Conservation (phyloP, 345 rosid genomes). For the Dimocarpus longan region DNA sequence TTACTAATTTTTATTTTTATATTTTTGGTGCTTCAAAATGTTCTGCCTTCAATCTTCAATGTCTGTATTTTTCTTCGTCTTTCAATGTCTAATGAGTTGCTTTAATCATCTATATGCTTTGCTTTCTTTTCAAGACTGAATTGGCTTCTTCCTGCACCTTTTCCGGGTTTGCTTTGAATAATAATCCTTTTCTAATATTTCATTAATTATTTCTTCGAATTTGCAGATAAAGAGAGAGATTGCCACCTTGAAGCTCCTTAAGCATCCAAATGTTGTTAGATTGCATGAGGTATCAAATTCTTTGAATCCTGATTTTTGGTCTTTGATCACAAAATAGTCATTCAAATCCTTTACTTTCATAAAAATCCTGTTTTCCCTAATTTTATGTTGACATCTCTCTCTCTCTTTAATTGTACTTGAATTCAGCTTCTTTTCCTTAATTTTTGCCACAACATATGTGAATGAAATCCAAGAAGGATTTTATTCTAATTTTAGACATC, state of each 20-base stretch:
- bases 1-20: no score
- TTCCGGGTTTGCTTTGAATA: background rate
- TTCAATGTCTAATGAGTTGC: background rate
- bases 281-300: slow-evolving; percentile 64
- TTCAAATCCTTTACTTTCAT: background rate
- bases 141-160: background rate
- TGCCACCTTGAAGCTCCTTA: slow-evolving; percentile 78
- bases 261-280: slow-evolving; percentile 88
- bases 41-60: background rate
- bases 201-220: background rate
- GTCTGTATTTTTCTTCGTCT: no score
- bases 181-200: background rate
- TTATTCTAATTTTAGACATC: background rate
- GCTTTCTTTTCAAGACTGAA: background rate
- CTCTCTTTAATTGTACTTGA: no score
- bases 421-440: background rate
- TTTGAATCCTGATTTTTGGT: background rate
- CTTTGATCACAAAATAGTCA: no score
- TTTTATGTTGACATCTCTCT: no score
- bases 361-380: no score
- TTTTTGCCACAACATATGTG: background rate
- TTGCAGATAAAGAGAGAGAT: slow-evolving; percentile 90
- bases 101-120: background rate
- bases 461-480: background rate
- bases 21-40: background rate